These are phyloP conservation scores for Linnemannia elongata DNA, from an alignment of 192 early-diverging fungal genomes.

Conservation along the genomic window DNA sequence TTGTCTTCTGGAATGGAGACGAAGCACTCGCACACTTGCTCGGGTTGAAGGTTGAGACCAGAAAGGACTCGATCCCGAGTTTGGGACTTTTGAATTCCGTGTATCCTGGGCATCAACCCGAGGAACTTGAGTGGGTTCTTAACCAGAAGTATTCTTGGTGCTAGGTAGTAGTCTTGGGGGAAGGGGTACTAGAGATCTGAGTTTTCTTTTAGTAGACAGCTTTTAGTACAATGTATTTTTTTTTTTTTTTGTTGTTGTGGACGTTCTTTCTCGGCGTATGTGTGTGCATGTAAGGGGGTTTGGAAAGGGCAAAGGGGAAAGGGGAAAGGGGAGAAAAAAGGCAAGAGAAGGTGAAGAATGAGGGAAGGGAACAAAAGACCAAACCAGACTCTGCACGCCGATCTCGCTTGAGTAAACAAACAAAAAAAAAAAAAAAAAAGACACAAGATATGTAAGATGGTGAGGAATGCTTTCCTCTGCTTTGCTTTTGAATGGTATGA, in stretches of 20 bases:
- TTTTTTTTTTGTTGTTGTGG: not conserved
- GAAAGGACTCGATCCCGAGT: constrained; percentile 33
- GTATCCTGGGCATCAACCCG: not conserved
- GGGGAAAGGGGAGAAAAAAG: no score
- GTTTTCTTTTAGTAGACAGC: no score
- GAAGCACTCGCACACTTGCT: constrained; percentile 17
- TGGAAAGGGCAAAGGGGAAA: no score
- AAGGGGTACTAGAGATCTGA: not conserved
- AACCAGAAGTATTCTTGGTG: constrained; percentile 55
- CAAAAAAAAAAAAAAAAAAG: not conserved
- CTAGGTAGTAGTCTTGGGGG: not conserved
- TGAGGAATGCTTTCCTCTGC: not conserved
- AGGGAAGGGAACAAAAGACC: not conserved
- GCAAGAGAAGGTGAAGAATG: not conserved
- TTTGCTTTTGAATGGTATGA: not conserved
- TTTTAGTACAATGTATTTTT: not conserved
- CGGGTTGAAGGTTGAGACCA: constrained; percentile 21
- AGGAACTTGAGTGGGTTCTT: constrained; percentile 27
- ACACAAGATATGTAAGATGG: not conserved
- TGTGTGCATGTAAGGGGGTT: constrained; percentile 4
- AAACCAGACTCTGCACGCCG: not conserved
- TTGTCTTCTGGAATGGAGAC: constrained; percentile 39
- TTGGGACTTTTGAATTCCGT: constrained; percentile 31
- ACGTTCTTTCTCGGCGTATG: not conserved
- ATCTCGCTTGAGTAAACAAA: not conserved